Evolutionary conservation across 495 filamentous ascomycete species (phyloP).

Genomic region (Aspergillus affinis): DNA sequence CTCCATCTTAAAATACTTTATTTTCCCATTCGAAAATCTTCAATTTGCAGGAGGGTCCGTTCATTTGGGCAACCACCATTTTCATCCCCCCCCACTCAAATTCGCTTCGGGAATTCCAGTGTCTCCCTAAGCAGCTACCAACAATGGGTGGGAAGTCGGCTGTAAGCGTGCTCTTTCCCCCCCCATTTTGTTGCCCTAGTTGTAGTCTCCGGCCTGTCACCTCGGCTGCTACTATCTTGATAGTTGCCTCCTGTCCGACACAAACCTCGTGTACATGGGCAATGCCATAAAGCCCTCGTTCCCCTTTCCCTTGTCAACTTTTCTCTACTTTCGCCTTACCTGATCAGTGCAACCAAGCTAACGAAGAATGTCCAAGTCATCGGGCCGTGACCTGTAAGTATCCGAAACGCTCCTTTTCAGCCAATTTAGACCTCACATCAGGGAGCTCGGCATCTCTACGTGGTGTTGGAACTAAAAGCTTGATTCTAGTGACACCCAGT

Average conservation of each 20-base stretch:
- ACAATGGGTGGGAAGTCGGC: conserved; percentile 16
- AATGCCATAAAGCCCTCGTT: neutral
- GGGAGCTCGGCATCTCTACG: conserved; percentile 2
- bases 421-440: neutral
- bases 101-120: conserved; percentile 9
- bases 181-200: neutral
- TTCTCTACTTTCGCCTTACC: conserved; percentile 2
- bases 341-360: conserved; percentile 19
- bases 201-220: neutral
- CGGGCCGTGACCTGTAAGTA: conserved; percentile 25
- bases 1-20: neutral
- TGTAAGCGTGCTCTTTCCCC: conserved; percentile 19
- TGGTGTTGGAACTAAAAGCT: neutral
- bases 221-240: neutral
- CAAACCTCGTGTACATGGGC: neutral
- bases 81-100: conserved; percentile 18
- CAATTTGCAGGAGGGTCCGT: neutral
- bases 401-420: neutral
- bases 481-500: conserved; percentile 45
- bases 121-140: conserved; percentile 6
- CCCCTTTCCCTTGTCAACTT: conserved; percentile 1
- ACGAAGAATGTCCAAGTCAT: conserved; percentile 25
- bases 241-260: neutral
- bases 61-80: conserved; percentile 7
- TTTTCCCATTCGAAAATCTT: neutral